Base-by-base conservation (phyloP, 1,284 basidiomycete genomes). In the Butyriboletus appendiculatus region DNA sequence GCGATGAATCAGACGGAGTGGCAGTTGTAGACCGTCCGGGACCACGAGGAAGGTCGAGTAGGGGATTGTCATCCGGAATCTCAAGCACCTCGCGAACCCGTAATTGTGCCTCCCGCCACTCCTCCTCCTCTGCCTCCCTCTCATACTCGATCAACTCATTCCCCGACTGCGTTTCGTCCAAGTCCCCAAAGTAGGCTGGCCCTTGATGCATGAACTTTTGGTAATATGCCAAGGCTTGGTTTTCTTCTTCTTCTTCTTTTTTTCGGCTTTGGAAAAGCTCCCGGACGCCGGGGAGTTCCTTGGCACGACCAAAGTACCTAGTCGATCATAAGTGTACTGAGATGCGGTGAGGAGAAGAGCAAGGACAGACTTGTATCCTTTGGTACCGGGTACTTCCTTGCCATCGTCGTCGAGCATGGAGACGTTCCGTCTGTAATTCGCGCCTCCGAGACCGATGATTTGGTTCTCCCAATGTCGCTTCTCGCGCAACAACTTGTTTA, bases 401-500 rank as follows among this genome's bases (percentile, higher is more conserved):
- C 94, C 94, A 62, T 96, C 94, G 60, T 96, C 94, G 67, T 98
- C 91, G 60, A 92, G 67, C 91, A 97, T 96, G 46, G 89, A 86
- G 6, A 92, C 87, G 66, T 92, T 96, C 47, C 96, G 78, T 66
- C 92, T 82, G 69, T 98, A 99, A 68, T 99, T 99, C 26, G 96
- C 97, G 55, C 96, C 97, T 48, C 96, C 97, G 1, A 99, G 77
- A 15, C 88, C 86, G 22, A 98, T 86, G 48, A 98, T 98, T 72
- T 98, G 96, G 62, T 94, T 95, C 78, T 98, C 96, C 93, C 95
- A 99, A 71, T 97, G 94, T 33, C 89, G 75, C 74, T 98, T 98
- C 73, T 99, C 96, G 33, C 96, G 82, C 78, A 99, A 77, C 11
- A 98, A 78, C 68, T 90, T 93, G 78, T 99, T 99, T 66, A 99